Evolutionary conservation across 2,329 filamentous ascomycete species (phyloP).

Genomic region (Diaporthe helianthi): DNA sequence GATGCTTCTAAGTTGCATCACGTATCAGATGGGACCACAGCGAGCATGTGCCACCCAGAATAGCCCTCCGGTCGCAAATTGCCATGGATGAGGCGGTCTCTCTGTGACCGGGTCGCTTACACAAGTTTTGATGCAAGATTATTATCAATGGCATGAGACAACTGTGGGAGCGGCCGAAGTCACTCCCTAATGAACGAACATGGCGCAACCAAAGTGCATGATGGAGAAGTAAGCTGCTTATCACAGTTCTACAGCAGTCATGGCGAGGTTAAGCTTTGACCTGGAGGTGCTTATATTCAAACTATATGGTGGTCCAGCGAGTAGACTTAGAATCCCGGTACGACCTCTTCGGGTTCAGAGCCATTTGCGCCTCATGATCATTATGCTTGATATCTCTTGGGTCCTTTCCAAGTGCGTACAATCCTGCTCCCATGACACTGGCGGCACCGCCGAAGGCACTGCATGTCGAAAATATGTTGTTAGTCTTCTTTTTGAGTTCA

Average conservation of each 20-base stretch:
- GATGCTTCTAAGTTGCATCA: neutral
- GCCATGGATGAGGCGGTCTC: too few relatives aligned
- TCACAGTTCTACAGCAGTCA: neutral
- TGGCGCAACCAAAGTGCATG: too few relatives aligned
- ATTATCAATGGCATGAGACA: too few relatives aligned
- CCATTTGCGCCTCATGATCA: slow-evolving; percentile 21
- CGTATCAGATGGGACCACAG: neutral
- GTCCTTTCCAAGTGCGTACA: slow-evolving; percentile 23
- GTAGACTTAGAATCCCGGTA: slow-evolving; percentile 28
- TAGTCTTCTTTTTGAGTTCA: neutral
- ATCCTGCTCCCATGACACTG: slow-evolving; percentile 22
- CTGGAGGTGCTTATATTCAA: slow-evolving; percentile 4
- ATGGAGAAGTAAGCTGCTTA: too few relatives aligned
- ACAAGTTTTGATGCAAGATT: too few relatives aligned
- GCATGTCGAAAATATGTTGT: neutral
- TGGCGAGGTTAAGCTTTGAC: neutral
- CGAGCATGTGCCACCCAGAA: neutral
- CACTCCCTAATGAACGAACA: too few relatives aligned
- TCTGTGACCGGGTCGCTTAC: too few relatives aligned
- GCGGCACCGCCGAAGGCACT: slow-evolving; percentile 25
- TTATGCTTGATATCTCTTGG: slow-evolving; percentile 17
- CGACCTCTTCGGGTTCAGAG: slow-evolving; percentile 24
- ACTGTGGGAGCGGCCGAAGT: too few relatives aligned
- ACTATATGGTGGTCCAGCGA: slow-evolving; percentile 18
- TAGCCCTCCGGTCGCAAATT: too few relatives aligned